Conservation (phyloP, 805 yeast genomes). For the Candida silvatica region DNA sequence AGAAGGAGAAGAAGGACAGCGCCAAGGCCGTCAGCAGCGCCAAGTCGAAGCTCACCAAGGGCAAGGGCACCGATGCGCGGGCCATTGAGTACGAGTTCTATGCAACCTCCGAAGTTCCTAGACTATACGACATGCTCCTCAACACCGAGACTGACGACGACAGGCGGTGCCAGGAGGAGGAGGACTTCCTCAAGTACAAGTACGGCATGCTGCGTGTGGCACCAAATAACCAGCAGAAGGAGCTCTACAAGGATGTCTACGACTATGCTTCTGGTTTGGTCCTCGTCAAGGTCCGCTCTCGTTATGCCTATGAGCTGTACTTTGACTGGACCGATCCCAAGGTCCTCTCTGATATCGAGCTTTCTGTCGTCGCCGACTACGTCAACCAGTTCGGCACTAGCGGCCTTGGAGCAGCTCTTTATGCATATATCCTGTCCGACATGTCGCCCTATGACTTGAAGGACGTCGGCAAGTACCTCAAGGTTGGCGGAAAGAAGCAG, state of each 20-base stretch:
- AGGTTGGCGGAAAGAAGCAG: constrained; percentile 9
- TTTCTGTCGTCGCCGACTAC: constrained; percentile 38
- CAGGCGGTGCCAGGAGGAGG: constrained; percentile 50
- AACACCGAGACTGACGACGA: constrained; percentile 52
- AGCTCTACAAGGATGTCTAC: constrained; percentile 32
- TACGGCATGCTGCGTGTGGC: constrained; percentile 43
- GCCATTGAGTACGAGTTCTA: constrained; percentile 39
- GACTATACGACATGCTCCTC: constrained; percentile 45
- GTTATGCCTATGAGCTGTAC: constrained; percentile 63
- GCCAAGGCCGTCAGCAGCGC: constrained; percentile 35
- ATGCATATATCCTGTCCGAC: constrained; percentile 59
- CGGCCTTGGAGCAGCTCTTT: constrained; percentile 50
- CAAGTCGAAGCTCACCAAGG: constrained; percentile 38
- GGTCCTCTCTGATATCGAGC: constrained; percentile 40
- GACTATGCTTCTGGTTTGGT: constrained; percentile 67
- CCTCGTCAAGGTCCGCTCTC: constrained; percentile 49
- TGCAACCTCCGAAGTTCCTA: constrained; percentile 40
- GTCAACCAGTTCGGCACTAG: constrained; percentile 42
- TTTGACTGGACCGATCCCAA: constrained; percentile 65
- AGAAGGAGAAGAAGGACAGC: constrained; percentile 32
- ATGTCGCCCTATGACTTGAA: constrained; percentile 49
- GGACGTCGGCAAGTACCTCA: constrained; percentile 16
- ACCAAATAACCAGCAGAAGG: constrained; percentile 35
- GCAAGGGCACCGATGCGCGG: constrained; percentile 21
- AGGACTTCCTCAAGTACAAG: constrained; percentile 46